Conservation (phyloP, 768 basidiomycete genomes). For the Tricholomella constricta region DNA sequence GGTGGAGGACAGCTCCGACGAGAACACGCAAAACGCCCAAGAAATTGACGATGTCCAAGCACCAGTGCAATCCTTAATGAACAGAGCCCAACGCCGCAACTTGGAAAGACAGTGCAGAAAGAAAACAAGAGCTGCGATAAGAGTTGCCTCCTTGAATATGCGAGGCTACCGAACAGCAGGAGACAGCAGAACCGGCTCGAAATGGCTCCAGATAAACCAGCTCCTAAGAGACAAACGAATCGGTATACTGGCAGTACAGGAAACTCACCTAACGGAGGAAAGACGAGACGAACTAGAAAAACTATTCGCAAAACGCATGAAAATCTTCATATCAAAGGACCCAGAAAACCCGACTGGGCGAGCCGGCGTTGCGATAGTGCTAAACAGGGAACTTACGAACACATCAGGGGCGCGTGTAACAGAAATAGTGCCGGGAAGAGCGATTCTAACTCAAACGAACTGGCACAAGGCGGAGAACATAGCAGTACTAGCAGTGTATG, state of each 20-base stretch:
- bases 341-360: neutral
- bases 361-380: slow-evolving; percentile 1
- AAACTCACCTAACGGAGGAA: neutral
- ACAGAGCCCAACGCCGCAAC: no score
- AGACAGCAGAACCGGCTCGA: neutral
- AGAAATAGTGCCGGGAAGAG: neutral
- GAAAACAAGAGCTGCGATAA: slow-evolving; percentile 6
- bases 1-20: no score
- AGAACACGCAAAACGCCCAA: no score
- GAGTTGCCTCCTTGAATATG: slow-evolving; percentile 5
- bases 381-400: neutral
- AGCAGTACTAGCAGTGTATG: neutral
- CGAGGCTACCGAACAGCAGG: neutral
- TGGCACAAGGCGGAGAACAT: slow-evolving; percentile 3
- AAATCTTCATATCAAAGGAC: neutral
- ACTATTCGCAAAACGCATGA: neutral
- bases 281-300: neutral
- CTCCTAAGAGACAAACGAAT: slow-evolving; percentile 2
- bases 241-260: neutral
- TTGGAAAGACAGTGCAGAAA: no score
- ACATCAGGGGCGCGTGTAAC: neutral
- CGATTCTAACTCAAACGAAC: neutral
- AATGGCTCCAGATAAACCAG: slow-evolving; percentile 6
- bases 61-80: no score
- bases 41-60: no score